Base-by-base conservation (phyloP, 805 yeast species). In the Candida tallmaniae region DNA sequence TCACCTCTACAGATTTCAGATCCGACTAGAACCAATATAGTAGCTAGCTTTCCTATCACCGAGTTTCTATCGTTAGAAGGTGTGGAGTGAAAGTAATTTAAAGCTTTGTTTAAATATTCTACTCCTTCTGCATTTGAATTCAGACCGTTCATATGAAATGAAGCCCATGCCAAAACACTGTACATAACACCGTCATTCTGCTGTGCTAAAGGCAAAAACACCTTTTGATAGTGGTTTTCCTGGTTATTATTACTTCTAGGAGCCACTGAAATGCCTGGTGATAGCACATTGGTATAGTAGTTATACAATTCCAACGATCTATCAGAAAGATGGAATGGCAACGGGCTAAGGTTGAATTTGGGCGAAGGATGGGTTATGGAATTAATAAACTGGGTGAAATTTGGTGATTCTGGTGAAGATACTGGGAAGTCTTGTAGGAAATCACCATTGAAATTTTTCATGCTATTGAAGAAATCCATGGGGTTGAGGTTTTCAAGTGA, bases 1-100 rank as follows among this genome's bases (percentile, higher is more conserved):
- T 85, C 94, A 6, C 95, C 95, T 43, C 78, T 73, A 57, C 90
- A 84, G 34, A 85, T 82, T 50, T 83, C 88, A 1, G 85, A 89
- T n/a, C 83, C 86, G 44, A 83, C 74, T 32, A 84, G 63, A 33
- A 85, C 74, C 41, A 84, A 57, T 34, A 81, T 62, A 12, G 80
- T 74, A 1, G 94, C 89, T 29, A 84, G 52, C 39, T 80, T 70
- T 42, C 60, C 48, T 23, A 72, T 51, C 11, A 65, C 52, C 7
- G 56, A 32, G 34, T 64, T 59, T 18, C 68, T 54, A 41, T 58
- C 60, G 8, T 37, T 32, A 2, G 42, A 29, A 5, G 36, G 39
- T 7, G 44, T 45, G 9, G 36, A 19, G 20, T 36, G 37, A 31
- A 56, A 60, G 40, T 67, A 70, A 25, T 60, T 56, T 11, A 76